These are phyloP conservation scores for Inga leiocalycina DNA, from an alignment of 306 rosid species.

Conservation along the genomic window DNA sequence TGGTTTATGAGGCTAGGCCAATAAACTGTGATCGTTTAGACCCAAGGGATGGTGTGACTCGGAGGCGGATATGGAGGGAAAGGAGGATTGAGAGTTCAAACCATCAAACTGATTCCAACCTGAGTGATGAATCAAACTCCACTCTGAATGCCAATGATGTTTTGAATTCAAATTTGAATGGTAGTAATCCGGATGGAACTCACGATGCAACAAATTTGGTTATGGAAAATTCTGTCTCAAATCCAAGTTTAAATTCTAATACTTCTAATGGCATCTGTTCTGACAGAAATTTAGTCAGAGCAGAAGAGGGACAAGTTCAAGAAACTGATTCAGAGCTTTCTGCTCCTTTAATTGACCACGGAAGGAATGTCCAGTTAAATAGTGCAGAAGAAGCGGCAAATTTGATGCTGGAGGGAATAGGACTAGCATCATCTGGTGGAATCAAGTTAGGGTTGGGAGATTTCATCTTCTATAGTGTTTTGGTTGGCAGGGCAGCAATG, in stretches of 20 bases:
- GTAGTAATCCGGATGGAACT: conserved; percentile 9
- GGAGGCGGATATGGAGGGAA: conserved; percentile 82
- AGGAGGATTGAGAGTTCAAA: conserved; percentile 50
- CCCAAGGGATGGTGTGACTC: conserved; percentile 39
- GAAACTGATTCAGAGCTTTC: conserved; percentile 51
- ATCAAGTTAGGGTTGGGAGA: conserved; percentile 96
- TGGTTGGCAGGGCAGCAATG: conserved; percentile 99
- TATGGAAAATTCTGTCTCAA: conserved; percentile 25
- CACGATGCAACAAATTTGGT: conserved; percentile 25
- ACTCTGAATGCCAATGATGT: conserved; percentile 22
- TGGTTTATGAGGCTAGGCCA: conserved; percentile 96
- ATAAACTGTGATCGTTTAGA: conserved; percentile 48
- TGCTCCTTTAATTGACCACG: conserved; percentile 58
- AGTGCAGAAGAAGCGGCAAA: conserved; percentile 49
- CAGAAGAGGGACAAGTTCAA: conserved; percentile 64
- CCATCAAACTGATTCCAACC: conserved; percentile 27
- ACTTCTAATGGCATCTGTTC: conserved; percentile 7
- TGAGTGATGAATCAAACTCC: conserved; percentile 23
- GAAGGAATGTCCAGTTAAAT: conserved; percentile 37
- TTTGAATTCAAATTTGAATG: conserved; percentile 30
- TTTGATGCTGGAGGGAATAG: conserved; percentile 84
- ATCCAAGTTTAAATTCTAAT: conserved; percentile 36
- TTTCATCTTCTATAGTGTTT: conserved; percentile 91
- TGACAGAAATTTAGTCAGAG: conserved; percentile 40
- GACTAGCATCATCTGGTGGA: conserved; percentile 87